Evolutionary conservation across 768 basidiomycete genomes (phyloP), one percentile per base, ranked within the genome.

Genomic region (Lactarius indigo): DNA sequence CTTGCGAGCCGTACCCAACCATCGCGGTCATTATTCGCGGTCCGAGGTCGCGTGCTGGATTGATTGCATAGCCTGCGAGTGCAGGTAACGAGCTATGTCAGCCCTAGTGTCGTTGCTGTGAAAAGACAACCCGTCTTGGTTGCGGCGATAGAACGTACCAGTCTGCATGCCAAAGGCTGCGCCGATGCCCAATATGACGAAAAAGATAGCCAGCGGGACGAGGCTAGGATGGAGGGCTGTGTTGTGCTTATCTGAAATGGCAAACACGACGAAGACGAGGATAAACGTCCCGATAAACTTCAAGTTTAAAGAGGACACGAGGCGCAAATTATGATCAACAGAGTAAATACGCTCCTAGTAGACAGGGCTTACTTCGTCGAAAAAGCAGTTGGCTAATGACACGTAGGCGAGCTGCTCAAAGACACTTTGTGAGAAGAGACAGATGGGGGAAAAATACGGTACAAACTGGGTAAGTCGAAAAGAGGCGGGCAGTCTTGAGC

Each of bases 41-140:
- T 3, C 89, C 89, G 28, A 90, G 77, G 75, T 90, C 89, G 70
- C 89, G 86, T 50, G 89, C 87, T 54, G 89, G 89, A 70, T 90
- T 90, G 61, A 89, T 75, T 5, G 87, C 84, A 69, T 80, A 87
- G 58, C 83, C 86, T 82, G 68, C 9, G 33, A 12, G 26, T n/a
- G 68, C 6, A 41, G 9, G 15, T 30, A 20, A 26, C n/a, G n/a
- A 31, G 18, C 3, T 6, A 23, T 12, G 33, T 66, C 42, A 66
- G 44, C 26, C 20, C 23, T n/a, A 52, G 13, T 28, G 50, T 26
- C 15, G 50, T n/a, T 23, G 13, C 50, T 17, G 18, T 35, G 33
- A 6, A 13, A n/a, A 35, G 44, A 28, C 23, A 28, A 39, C 20
- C 18, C 12, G 18, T 26, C 33, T 28, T 17, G 9, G 39, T 33